Conservation (phyloP, 176 grass and related monocot genomes). For the Melocanna baccifera region DNA sequence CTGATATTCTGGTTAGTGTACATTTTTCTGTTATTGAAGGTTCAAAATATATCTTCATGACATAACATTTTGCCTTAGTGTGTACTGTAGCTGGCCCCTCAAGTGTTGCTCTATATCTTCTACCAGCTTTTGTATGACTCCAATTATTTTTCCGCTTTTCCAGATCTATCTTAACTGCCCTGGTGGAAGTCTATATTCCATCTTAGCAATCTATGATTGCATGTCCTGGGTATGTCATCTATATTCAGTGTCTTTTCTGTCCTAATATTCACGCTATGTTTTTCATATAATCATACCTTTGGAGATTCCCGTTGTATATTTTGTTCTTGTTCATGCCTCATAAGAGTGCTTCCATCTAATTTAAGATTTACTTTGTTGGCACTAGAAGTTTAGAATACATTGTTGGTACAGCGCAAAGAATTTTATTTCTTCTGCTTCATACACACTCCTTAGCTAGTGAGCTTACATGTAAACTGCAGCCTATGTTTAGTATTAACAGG, state of each 20-base stretch:
- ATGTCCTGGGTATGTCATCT: constrained; percentile 82
- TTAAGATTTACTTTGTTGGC: constrained; percentile 19
- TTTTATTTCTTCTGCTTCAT: neutral
- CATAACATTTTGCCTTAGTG: neutral
- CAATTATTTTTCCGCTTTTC: constrained; percentile 28
- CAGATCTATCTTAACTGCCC: constrained; percentile 90
- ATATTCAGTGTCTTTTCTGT: constrained; percentile 1
- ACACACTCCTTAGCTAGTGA: constrained; percentile 1
- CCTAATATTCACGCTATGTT: neutral
- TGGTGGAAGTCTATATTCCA: constrained; percentile 87
- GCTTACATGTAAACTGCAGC: constrained; percentile 1
- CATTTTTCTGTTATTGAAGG: constrained; percentile 7
- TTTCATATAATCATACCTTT: constrained; percentile 11
- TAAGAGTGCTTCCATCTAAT: neutral
- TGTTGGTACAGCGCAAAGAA: neutral
- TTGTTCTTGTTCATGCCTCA: constrained; percentile 10
- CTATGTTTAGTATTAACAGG: neutral
- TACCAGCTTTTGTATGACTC: constrained; percentile 15
- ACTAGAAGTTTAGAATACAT: neutral
- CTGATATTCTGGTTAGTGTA: constrained; percentile 85
- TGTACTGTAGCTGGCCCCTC: neutral
- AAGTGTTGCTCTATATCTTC: neutral
- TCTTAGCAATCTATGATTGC: constrained; percentile 93
- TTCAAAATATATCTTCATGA: neutral
- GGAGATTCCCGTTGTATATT: neutral